phyloP scores from a whole-genome alignment of 768 basidiomycete genomes.

The Rhizopogon vinicolor region DNA sequence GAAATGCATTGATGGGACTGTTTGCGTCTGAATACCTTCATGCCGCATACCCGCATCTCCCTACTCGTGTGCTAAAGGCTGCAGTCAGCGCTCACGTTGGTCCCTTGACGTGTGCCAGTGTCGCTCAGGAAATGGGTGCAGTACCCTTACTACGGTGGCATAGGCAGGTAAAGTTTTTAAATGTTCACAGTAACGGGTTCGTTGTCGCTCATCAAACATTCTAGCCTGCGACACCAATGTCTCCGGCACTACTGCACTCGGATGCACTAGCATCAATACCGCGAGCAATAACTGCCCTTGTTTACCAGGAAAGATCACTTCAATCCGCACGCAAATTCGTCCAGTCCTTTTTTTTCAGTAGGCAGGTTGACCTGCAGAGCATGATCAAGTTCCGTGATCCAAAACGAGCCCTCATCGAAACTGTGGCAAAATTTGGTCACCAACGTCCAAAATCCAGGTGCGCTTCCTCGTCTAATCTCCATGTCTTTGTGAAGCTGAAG shows the following conservation, averaged over 20 bases:
- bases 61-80: constrained; percentile 86
- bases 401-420: constrained; percentile 69
- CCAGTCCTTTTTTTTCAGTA: constrained; percentile 83
- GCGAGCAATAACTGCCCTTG: constrained; percentile 79
- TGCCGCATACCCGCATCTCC: constrained; percentile 82
- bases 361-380: constrained; percentile 73
- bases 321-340: constrained; percentile 83
- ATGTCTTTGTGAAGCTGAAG: not conserved
- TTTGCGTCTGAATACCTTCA: constrained; percentile 84
- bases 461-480: constrained; percentile 7
- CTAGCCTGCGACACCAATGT: constrained; percentile 45
- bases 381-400: constrained; percentile 85
- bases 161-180: constrained; percentile 43
- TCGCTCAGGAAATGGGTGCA: constrained; percentile 85
- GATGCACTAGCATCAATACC: constrained; percentile 89
- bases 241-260: constrained; percentile 59
- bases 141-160: constrained; percentile 78
- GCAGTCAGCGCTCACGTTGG: constrained; percentile 93
- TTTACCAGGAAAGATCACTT: constrained; percentile 86
- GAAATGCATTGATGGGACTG: constrained; percentile 86
- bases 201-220: not conserved
- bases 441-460: constrained; percentile 70
- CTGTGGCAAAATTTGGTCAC: constrained; percentile 63
- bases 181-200: not conserved
- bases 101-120: constrained; percentile 72